Conservation (phyloP, 2,329 filamentous ascomycete genomes). For the Aureobasidium sp. region DNA sequence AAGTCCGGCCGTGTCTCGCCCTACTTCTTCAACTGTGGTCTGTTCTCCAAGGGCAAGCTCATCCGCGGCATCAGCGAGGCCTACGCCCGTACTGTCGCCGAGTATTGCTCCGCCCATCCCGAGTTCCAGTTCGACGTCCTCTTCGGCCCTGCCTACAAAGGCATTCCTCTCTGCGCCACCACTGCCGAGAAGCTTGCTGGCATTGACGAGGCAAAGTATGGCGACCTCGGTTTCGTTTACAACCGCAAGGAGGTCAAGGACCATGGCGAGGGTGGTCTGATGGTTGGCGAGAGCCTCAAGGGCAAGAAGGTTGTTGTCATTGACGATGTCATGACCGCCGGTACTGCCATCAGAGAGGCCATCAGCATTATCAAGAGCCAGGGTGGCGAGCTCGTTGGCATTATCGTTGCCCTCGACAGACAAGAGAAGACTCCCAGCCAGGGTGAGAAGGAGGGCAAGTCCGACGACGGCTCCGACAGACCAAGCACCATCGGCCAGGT, state of each 20-base stretch:
- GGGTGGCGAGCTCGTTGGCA: constrained; percentile 76
- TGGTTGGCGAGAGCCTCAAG: constrained; percentile 78
- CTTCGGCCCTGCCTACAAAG: constrained; percentile 95
- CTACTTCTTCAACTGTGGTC: constrained; percentile 96
- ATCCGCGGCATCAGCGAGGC: constrained; percentile 70
- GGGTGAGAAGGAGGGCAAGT: constrained; percentile 29
- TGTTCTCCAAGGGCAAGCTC: constrained; percentile 75
- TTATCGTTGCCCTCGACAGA: constrained; percentile 81
- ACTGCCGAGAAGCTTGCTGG: constrained; percentile 68
- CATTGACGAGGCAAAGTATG: constrained; percentile 58
- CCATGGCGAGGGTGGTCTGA: constrained; percentile 88
- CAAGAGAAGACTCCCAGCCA: constrained; percentile 67
- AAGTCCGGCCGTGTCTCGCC: constrained; percentile 88
- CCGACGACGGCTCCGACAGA: constrained; percentile 59
- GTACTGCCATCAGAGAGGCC: constrained; percentile 87
- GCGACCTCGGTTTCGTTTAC: constrained; percentile 72
- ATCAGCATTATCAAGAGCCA: constrained; percentile 81
- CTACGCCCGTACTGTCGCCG: constrained; percentile 58
- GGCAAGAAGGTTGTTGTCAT: constrained; percentile 83
- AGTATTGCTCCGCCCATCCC: constrained; percentile 45
- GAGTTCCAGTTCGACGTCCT: constrained; percentile 68
- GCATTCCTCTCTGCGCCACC: constrained; percentile 78
- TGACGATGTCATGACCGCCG: constrained; percentile 94
- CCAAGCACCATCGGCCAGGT: constrained; percentile 81
- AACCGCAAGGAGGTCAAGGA: constrained; percentile 96